These are phyloP conservation scores for Allium sativum DNA, from an alignment of 106 monocot genomes.

Conservation along the genomic window DNA sequence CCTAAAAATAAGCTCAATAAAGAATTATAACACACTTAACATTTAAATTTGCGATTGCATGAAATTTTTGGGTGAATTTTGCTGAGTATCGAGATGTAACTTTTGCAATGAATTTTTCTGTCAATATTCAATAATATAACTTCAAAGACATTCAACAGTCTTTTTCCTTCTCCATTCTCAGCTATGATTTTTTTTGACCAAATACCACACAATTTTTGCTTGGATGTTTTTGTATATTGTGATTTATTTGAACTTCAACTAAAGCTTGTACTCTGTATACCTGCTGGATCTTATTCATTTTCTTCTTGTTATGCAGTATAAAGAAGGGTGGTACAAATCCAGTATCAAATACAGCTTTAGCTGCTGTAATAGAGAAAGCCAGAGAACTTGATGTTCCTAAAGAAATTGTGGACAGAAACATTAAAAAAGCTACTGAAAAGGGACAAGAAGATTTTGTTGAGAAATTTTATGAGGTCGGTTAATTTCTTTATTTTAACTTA, in stretches of 20 bases:
- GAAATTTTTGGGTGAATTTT: no score
- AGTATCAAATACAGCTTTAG: slow-evolving; percentile 66
- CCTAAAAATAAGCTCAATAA: no score
- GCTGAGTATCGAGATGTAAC: no score
- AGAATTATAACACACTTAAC: no score
- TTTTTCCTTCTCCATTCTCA: not conserved
- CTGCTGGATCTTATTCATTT: not conserved
- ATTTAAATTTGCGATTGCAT: no score
- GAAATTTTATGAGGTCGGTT: slow-evolving; percentile 78
- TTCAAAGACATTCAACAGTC: not conserved
- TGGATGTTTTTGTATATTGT: not conserved
- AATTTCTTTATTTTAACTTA: not conserved
- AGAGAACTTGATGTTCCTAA: slow-evolving; percentile 93
- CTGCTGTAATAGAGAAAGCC: slow-evolving; percentile 82
- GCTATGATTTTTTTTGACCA: not conserved
- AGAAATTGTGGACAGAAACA: slow-evolving; percentile 90
- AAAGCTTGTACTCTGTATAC: not conserved
- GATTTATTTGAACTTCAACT: not conserved
- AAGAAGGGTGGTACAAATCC: slow-evolving; percentile 94
- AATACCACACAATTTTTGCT: not conserved
- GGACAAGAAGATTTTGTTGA: slow-evolving; percentile 91
- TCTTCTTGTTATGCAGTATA: slow-evolving; percentile 32
- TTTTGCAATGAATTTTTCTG: no score
- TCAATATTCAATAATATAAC: not conserved
- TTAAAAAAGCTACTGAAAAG: slow-evolving; percentile 91